These are phyloP conservation scores for Euphorbia schlechtendalii DNA, from an alignment of 441 rosid species.

Conservation along the genomic window DNA sequence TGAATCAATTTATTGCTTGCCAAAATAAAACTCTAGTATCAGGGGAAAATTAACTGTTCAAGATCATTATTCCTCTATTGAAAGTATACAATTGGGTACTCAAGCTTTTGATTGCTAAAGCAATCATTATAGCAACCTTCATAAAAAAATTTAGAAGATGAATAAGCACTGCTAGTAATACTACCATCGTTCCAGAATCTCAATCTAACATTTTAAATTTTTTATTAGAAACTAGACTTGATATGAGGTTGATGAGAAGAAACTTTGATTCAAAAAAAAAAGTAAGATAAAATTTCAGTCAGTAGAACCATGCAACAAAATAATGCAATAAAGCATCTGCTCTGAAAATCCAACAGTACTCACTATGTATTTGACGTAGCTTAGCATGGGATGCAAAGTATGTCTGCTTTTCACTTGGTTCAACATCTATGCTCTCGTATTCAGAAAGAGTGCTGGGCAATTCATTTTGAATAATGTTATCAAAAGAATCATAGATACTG, in stretches of 20 bases:
- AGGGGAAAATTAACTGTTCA: not conserved
- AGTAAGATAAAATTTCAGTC: not conserved
- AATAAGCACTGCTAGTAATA: not conserved
- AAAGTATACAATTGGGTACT: not conserved
- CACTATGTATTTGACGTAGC: slow-evolving; percentile 26
- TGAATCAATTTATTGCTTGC: not conserved
- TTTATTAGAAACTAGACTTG: not conserved
- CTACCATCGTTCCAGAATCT: not conserved
- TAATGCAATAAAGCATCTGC: slow-evolving; percentile 3
- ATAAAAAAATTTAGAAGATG: not conserved
- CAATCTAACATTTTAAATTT: not conserved
- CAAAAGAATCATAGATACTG: slow-evolving; percentile 75
- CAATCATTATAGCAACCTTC: not conserved
- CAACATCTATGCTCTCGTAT: slow-evolving; percentile 49
- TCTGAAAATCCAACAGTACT: slow-evolving; percentile 20
- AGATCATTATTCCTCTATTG: not conserved
- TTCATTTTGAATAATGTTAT: slow-evolving; percentile 40
- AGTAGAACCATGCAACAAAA: slow-evolving; percentile 4
- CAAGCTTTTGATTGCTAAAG: not conserved
- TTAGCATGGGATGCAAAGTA: slow-evolving; percentile 11
- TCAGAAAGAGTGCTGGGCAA: slow-evolving; percentile 23
- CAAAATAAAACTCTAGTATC: not conserved
- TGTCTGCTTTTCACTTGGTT: slow-evolving; percentile 37
- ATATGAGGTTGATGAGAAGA: not conserved
- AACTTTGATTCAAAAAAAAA: not conserved